phyloP scores from a whole-genome alignment of 2,329 filamentous ascomycete genomes.

The Fusarium sp. region DNA sequence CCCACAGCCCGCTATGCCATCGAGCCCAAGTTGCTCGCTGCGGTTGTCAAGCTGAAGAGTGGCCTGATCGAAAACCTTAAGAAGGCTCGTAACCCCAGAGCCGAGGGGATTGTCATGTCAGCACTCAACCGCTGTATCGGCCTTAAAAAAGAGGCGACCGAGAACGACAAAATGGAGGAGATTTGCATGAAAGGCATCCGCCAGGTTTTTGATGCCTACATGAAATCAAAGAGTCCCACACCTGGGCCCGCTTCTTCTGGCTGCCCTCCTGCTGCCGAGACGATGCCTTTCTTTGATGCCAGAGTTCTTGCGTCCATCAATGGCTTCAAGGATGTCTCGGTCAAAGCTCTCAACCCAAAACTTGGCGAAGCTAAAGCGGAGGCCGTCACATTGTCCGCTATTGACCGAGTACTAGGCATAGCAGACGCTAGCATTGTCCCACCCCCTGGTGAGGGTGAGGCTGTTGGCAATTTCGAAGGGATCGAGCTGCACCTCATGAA shows the following conservation, averaged over 20 bases:
- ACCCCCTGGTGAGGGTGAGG: slow-evolving; percentile 46
- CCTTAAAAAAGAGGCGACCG: slow-evolving; percentile 55
- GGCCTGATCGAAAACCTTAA: slow-evolving; percentile 57
- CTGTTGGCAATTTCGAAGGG: slow-evolving; percentile 49
- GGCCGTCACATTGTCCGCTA: slow-evolving; percentile 58
- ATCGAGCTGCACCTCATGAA: slow-evolving; percentile 54
- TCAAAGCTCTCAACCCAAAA: slow-evolving; percentile 52
- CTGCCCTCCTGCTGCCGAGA: slow-evolving; percentile 32
- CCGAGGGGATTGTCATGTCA: slow-evolving; percentile 61
- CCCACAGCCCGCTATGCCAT: slow-evolving; percentile 50
- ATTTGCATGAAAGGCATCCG: slow-evolving; percentile 56
- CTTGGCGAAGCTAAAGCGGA: slow-evolving; percentile 55
- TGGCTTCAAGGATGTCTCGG: slow-evolving; percentile 57
- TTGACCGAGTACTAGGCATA: slow-evolving; percentile 60
- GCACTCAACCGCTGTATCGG: slow-evolving; percentile 62
- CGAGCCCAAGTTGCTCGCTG: slow-evolving; percentile 53
- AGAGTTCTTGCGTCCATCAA: slow-evolving; percentile 54
- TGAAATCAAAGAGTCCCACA: slow-evolving; percentile 48
- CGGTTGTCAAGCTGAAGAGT: slow-evolving; percentile 57
- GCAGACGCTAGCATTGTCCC: slow-evolving; percentile 54
- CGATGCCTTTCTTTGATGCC: slow-evolving; percentile 48
- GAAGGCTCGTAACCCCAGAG: slow-evolving; percentile 52
- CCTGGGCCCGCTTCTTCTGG: slow-evolving; percentile 43
- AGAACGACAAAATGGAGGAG: slow-evolving; percentile 57
- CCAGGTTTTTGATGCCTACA: slow-evolving; percentile 56